These are phyloP conservation scores for Histomonas meleagridis DNA, from an alignment of 208 protist species.

Conservation along the genomic window DNA sequence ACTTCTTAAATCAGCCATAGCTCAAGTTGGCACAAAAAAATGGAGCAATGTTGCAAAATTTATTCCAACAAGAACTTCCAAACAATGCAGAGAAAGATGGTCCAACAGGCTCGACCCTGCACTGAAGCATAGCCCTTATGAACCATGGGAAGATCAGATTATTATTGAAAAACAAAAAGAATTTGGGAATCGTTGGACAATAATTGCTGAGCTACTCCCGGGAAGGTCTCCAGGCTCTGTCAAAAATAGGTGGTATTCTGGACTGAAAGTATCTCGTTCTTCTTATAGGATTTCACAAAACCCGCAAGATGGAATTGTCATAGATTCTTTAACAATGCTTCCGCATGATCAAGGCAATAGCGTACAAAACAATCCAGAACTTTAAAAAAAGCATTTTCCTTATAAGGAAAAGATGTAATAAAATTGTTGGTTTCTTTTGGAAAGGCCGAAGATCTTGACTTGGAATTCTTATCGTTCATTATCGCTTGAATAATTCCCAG, in stretches of 20 bases:
- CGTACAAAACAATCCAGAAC: too few relatives aligned
- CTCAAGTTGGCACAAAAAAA: neutral
- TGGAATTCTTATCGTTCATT: too few relatives aligned
- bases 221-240: neutral
- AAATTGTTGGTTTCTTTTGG: too few relatives aligned
- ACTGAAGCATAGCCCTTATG: neutral
- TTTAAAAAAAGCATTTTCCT: too few relatives aligned
- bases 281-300: too few relatives aligned
- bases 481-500: too few relatives aligned
- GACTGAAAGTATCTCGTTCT: too few relatives aligned
- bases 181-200: neutral
- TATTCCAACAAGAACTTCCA: neutral
- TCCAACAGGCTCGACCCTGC: neutral
- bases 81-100: neutral
- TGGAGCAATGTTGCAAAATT: neutral
- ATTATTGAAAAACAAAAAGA: neutral
- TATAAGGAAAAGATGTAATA: too few relatives aligned
- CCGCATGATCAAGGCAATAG: too few relatives aligned
- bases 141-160: neutral
- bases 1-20: neutral
- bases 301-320: too few relatives aligned
- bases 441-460: too few relatives aligned
- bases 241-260: constrained; percentile 16
- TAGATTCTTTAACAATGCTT: too few relatives aligned
- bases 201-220: neutral